These are phyloP conservation scores for Kwoniella newhampshirensis DNA, from an alignment of 768 basidiomycete genomes.

Conservation along the genomic window DNA sequence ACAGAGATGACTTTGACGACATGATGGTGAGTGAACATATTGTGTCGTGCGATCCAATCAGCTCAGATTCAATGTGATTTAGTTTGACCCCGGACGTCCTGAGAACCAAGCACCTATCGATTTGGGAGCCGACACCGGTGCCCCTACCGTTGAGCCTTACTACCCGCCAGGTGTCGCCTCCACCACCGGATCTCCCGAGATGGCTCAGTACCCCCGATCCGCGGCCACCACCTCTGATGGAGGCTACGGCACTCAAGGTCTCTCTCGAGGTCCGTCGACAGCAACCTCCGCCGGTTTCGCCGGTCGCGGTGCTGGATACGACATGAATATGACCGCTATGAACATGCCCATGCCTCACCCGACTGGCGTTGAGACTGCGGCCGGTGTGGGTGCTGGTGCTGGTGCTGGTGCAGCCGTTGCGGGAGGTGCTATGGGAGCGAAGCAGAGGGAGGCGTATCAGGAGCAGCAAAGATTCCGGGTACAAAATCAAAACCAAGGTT, in stretches of 20 bases:
- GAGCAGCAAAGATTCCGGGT: slow-evolving; percentile 41
- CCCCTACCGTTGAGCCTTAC: slow-evolving; percentile 44
- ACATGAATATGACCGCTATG: slow-evolving; percentile 15
- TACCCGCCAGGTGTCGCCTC: slow-evolving; percentile 46
- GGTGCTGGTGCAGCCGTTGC: slow-evolving; percentile 27
- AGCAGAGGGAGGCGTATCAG: slow-evolving; percentile 51
- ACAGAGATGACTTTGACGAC: slow-evolving; percentile 50
- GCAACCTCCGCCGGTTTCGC: slow-evolving; percentile 50
- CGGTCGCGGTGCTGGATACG: slow-evolving; percentile 41
- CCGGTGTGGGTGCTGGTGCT: slow-evolving; percentile 22
- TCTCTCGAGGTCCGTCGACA: slow-evolving; percentile 45
- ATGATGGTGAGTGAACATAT: slow-evolving; percentile 45
- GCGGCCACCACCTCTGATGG: slow-evolving; percentile 41
- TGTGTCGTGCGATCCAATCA: neutral
- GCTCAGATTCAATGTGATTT: neutral
- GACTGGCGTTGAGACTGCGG: slow-evolving; percentile 19
- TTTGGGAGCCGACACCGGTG: slow-evolving; percentile 34
- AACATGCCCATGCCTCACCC: slow-evolving; percentile 31
- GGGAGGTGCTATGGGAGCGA: slow-evolving; percentile 38
- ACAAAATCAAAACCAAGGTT: slow-evolving; percentile 24
- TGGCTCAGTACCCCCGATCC: slow-evolving; percentile 48
- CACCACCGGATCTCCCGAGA: slow-evolving; percentile 42
- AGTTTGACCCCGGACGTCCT: slow-evolving; percentile 50
- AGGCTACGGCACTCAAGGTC: slow-evolving; percentile 28
- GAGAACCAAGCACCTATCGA: slow-evolving; percentile 46